These are phyloP conservation scores for Barnettozyma vustinii DNA, from an alignment of 805 yeast genomes.

Conservation along the genomic window DNA sequence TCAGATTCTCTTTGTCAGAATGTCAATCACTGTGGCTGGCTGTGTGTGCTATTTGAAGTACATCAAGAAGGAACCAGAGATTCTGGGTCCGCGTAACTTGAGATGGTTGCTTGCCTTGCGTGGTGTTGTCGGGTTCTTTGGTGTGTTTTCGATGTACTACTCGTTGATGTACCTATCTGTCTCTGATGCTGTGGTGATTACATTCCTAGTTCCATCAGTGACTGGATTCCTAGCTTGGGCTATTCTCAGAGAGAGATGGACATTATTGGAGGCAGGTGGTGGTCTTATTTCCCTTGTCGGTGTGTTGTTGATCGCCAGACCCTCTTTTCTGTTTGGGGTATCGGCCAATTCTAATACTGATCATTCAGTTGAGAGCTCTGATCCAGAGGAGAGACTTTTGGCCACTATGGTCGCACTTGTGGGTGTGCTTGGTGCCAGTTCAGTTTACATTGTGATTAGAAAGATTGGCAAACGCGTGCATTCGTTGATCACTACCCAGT, in stretches of 20 bases:
- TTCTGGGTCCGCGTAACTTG: slow-evolving; percentile 62
- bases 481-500: slow-evolving; percentile 73
- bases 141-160: slow-evolving; percentile 75
- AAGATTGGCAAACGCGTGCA: slow-evolving; percentile 76
- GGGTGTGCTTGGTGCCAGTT: slow-evolving; percentile 66
- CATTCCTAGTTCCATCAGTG: slow-evolving; percentile 72
- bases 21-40: slow-evolving; percentile 62
- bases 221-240: slow-evolving; percentile 72
- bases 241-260: slow-evolving; percentile 59
- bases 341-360: slow-evolving; percentile 25
- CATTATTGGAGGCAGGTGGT: slow-evolving; percentile 62
- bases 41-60: slow-evolving; percentile 52
- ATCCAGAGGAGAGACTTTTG: slow-evolving; percentile 48
- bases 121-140: slow-evolving; percentile 72
- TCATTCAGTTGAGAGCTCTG: slow-evolving; percentile 43
- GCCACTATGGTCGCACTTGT: slow-evolving; percentile 60
- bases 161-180: slow-evolving; percentile 68
- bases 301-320: slow-evolving; percentile 77
- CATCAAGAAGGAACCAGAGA: slow-evolving; percentile 50
- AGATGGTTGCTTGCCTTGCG: slow-evolving; percentile 51
- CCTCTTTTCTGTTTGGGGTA: slow-evolving; percentile 60
- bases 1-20: slow-evolving; percentile 72
- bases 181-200: slow-evolving; percentile 76
- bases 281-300: slow-evolving; percentile 66
- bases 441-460: slow-evolving; percentile 65